These are phyloP conservation scores for Neoboletus subvelutipes DNA, from an alignment of 768 basidiomycete species.

Conservation along the genomic window DNA sequence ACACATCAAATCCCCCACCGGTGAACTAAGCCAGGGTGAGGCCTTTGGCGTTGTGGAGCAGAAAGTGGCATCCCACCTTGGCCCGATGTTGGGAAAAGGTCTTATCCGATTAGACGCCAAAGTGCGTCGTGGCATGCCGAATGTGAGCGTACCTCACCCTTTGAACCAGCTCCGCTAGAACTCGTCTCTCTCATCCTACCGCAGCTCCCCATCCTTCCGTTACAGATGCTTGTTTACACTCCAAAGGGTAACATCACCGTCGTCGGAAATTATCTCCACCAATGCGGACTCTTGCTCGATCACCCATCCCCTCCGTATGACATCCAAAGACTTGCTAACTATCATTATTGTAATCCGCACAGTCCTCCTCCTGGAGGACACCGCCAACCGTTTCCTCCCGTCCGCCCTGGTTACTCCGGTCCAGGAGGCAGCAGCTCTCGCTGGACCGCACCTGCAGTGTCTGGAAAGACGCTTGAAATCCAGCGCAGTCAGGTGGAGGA, in stretches of 20 bases:
- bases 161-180: constrained; percentile 14
- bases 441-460: constrained; percentile 57
- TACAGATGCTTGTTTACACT: constrained; percentile 89
- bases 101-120: constrained; percentile 79
- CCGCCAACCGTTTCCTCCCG: constrained; percentile 40
- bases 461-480: constrained; percentile 82
- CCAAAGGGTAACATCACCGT: constrained; percentile 89
- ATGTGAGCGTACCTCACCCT: constrained; percentile 46
- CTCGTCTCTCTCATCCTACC: constrained; percentile 18
- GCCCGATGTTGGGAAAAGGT: constrained; percentile 83
- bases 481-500: constrained; percentile 94
- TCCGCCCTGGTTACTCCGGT: constrained; percentile 41
- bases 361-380: constrained; percentile 74
- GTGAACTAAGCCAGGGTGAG: constrained; percentile 59
- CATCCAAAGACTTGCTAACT: constrained; percentile 52
- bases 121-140: constrained; percentile 60
- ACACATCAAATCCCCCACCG: constrained; percentile 45
- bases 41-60: constrained; percentile 84
- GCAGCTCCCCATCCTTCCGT: constrained; percentile 77
- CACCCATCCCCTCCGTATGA: constrained; percentile 76
- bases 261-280: constrained; percentile 74
- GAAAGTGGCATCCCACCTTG: constrained; percentile 74
- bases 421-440: constrained; percentile 40
- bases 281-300: constrained; percentile 68
- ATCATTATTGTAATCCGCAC: constrained; percentile 88